Base-by-base conservation (phyloP, 2,329 filamentous ascomycete genomes). In the Dendryphion nanum region DNA sequence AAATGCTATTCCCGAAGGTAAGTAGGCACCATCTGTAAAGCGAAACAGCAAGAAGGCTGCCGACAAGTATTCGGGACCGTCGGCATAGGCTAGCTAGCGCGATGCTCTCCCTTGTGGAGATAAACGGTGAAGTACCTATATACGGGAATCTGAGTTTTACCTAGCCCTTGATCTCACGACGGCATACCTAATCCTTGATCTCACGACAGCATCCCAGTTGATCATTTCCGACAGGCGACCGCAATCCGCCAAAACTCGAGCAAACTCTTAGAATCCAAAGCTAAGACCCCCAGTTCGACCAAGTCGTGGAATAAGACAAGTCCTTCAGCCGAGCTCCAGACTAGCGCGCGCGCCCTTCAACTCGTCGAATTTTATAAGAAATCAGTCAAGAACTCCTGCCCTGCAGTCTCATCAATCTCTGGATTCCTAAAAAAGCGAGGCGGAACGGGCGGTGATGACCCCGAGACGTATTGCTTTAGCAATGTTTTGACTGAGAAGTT, bases 401-500 rank as follows among this genome's bases (percentile, higher is more conserved):
- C 48, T 10, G 40, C 41, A 20, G 19, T 40, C 3, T 5, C 23
- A 15, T 28, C 48, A 4, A 12, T 54, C 2, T 24, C 33, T 6
- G 13, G 33, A 2, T 54, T 54, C 30, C 33, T 54, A 10, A 47
- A 47, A 32, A 42, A 45, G 30, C n/a, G 10, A 26, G 42, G 32
- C 14, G 48, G 47, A 8, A 54, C 50, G 51, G 43, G 41, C 4
- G 51, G 47, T 14, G 47, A 38, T n/a, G 43, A 50, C 33, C 44
- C 33, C n/a, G 38, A 47, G 21, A 29, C 35, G 5, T 54, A 45
- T 21, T 53, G 50, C 30, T 50, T 35, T n/a, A 47, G 44, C 10
- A 54, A 43, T 16, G 48, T 52, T 35, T 30, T 54, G 24, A 28
- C 50, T 1, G 51, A 50, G 37, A 50, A 50, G 38, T 23, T 52